Conservation (phyloP, 1,284 basidiomycete genomes). For the Chalciporus sp. region DNA sequence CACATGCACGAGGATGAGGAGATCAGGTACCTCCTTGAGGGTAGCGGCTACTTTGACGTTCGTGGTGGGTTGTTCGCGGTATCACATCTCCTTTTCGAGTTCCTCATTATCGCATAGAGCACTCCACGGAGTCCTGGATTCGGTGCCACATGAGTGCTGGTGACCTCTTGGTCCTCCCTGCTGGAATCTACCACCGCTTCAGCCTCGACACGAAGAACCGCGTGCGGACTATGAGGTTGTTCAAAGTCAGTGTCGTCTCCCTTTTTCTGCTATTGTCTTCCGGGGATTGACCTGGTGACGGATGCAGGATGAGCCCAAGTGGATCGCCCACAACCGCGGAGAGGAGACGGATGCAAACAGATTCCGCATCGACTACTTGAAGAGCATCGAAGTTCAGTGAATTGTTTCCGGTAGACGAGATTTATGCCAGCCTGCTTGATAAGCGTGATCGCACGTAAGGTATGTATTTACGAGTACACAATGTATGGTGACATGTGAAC, state of each 20-base stretch:
- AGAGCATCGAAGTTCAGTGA: constrained; percentile 41
- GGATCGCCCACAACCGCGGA: constrained; percentile 74
- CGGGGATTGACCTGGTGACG: not conserved
- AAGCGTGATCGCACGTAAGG: too few relatives aligned
- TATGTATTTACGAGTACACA: too few relatives aligned
- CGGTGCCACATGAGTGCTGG: constrained; percentile 66
- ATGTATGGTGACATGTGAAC: too few relatives aligned
- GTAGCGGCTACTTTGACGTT: constrained; percentile 83
- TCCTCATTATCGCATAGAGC: constrained; percentile 1
- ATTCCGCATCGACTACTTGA: constrained; percentile 62
- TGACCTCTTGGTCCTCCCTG: constrained; percentile 71
- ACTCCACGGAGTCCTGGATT: constrained; percentile 66
- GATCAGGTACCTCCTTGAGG: constrained; percentile 79
- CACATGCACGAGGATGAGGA: constrained; percentile 90
- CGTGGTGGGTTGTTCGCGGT: constrained; percentile 51
- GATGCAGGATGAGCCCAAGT: constrained; percentile 83
- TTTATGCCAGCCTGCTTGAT: not conserved
- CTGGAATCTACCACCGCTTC: constrained; percentile 84
- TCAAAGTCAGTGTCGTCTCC: constrained; percentile 51
- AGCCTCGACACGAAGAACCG: constrained; percentile 69
- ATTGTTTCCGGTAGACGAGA: not conserved
- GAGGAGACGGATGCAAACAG: constrained; percentile 62
- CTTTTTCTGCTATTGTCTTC: not conserved
- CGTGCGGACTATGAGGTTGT: constrained; percentile 72
- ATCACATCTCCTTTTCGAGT: not conserved